Conservation (phyloP, 225 moss, liverwort and hornwort species). For the Neckera pumila region DNA sequence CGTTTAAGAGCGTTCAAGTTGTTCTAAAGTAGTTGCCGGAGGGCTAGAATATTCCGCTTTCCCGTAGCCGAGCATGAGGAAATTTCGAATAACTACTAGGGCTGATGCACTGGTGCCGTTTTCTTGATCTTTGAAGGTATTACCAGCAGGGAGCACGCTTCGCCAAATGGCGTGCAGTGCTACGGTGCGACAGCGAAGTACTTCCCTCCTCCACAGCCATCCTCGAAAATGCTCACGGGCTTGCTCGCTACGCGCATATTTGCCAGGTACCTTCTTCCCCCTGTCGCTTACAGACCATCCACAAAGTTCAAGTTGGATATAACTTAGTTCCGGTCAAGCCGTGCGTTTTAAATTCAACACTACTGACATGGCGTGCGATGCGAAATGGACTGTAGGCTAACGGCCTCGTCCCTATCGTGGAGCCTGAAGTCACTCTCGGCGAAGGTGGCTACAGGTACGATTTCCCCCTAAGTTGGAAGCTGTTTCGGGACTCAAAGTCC, state of each 20-base stretch:
- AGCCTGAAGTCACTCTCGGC: constrained; percentile 96
- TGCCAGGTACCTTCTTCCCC: constrained; percentile 48
- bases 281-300: not conserved
- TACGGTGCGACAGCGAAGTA: constrained; percentile 66
- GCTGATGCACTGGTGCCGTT: not conserved
- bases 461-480: not conserved
- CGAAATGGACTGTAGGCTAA: constrained; percentile 52
- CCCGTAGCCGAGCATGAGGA: not conserved
- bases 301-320: not conserved
- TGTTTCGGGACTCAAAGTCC: not conserved
- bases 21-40: not conserved
- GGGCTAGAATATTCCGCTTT: not conserved
- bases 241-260: constrained; percentile 94
- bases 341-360: not conserved
- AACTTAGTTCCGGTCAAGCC: not conserved
- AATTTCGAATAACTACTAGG: not conserved
- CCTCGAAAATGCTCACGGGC: constrained; percentile 86
- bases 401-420: constrained; percentile 94
- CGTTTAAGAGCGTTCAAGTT: not conserved
- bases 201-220: constrained; percentile 92
- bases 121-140: constrained; percentile 39
- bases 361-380: not conserved
- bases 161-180: constrained; percentile 92
- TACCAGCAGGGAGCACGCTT: constrained; percentile 99
- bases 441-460: constrained; percentile 90